Conservation (phyloP, 2,329 filamentous ascomycete genomes). For the Nemania abortiva region DNA sequence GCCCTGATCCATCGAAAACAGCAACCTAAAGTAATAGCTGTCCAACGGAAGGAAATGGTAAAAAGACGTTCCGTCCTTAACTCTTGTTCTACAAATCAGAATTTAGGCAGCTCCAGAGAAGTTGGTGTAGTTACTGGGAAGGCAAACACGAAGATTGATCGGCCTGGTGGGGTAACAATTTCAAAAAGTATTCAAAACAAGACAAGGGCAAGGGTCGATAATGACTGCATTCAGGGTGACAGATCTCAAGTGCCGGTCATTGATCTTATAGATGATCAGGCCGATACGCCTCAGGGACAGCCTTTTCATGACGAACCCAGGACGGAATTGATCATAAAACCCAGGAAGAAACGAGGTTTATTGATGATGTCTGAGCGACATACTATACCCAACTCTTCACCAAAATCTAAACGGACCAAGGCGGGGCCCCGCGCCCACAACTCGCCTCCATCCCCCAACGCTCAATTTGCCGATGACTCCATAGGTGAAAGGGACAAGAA, state of each 20-base stretch:
- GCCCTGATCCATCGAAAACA: neutral
- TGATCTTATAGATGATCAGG: slow-evolving; percentile 24
- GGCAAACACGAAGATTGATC: neutral
- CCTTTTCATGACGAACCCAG: slow-evolving; percentile 49
- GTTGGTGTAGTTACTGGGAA: neutral
- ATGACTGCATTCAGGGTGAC: neutral
- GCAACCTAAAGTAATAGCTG: neutral
- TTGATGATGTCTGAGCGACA: slow-evolving; percentile 59
- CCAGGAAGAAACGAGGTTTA: slow-evolving; percentile 62
- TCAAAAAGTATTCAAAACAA: slow-evolving; percentile 17
- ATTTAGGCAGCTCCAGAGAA: neutral
- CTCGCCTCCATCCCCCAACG: neutral
- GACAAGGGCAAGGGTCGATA: neutral
- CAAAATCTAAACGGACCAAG: slow-evolving; percentile 22
- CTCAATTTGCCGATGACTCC: neutral
- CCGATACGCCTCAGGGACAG: slow-evolving; percentile 1
- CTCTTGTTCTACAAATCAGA: slow-evolving; percentile 13
- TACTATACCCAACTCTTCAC: slow-evolving; percentile 12
- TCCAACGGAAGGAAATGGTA: neutral
- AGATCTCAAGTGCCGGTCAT: neutral
- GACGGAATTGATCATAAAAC: slow-evolving; percentile 61
- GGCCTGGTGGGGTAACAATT: neutral
- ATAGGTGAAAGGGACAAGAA: neutral
- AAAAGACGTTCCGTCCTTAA: slow-evolving; percentile 2
- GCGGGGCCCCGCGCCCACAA: neutral